These are phyloP conservation scores for Furcasterigmium furcatum DNA, from an alignment of 2,329 filamentous ascomycete genomes.

Conservation along the genomic window DNA sequence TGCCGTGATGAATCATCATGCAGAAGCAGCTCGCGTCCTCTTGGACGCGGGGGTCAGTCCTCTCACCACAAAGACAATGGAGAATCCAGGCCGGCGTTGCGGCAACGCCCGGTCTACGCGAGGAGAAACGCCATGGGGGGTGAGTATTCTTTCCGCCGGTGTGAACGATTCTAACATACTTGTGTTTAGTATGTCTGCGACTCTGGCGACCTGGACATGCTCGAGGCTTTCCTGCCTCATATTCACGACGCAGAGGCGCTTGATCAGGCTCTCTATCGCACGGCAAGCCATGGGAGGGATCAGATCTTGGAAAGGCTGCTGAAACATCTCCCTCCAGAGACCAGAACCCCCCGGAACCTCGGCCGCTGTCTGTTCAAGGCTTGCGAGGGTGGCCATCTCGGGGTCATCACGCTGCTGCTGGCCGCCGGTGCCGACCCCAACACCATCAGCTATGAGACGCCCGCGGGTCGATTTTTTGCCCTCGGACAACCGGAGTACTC, in stretches of 20 bases:
- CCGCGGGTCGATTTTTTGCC: too few species aligned
- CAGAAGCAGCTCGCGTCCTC: slow-evolving; percentile 20
- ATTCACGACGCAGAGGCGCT: neutral
- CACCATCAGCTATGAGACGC: too few species aligned
- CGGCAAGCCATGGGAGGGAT: too few species aligned
- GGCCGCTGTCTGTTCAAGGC: neutral
- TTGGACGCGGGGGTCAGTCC: slow-evolving; percentile 27
- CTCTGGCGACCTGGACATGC: neutral
- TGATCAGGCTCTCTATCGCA: too few species aligned
- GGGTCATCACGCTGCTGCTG: neutral
- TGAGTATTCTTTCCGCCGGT: too few species aligned
- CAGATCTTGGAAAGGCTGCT: too few species aligned
- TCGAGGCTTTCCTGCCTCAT: neutral
- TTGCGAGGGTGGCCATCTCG: neutral
- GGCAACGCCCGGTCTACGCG: too few species aligned
- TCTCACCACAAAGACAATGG: neutral
- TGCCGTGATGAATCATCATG: slow-evolving; percentile 27
- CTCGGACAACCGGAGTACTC: too few species aligned
- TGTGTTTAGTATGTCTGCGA: neutral
- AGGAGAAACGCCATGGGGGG: neutral
- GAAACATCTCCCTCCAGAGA: too few species aligned
- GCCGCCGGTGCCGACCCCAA: neutral
- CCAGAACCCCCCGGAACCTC: neutral
- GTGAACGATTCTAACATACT: too few species aligned
- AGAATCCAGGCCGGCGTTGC: neutral